Base-by-base conservation (phyloP, 1,284 basidiomycete species). In the Golubevia pallescens region DNA sequence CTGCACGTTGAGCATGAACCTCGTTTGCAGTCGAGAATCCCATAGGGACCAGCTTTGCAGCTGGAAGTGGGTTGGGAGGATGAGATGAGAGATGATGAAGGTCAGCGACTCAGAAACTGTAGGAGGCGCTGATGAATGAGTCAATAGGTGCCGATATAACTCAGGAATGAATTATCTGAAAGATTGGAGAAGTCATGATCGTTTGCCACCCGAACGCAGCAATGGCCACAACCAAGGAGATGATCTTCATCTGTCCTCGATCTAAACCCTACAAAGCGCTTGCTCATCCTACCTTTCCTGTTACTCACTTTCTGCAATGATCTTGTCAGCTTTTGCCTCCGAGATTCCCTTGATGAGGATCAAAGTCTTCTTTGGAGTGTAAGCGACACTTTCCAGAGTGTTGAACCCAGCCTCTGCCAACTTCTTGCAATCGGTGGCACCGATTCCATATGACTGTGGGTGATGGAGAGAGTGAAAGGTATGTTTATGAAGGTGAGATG, bases 1-100 rank as follows among this genome's bases (percentile, higher is more conserved):
- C 97, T n/a, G 94, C 93, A 60, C 97, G 90, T 62, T 94, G 91
- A 28, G 93, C 92, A 84, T 99, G 97, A 2, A 97, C 93, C 85
- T 98, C 97, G 21, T 96, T 97, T 6, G 97, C 97, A 58, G 96
- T 99, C 69, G 96, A 95, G 86, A 99, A 99, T 4, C 97, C 97
- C 77, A 99, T 91, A 1, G 96, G 96, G 14, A 99, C 92, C 74
- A 98, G 92, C 87, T 97, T 98, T 81, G 92, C 92, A 1, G 95
- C 97, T 97, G 77, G 20, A 19, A 13, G 32, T 51, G 19, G 55
- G 53, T 24, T 28, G 16, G 51, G 23, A 32, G 20, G 24, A 32
- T 21, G 13, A 10, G 13, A 56, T 5, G 20, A 56, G n/a, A 21
- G 24, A 56, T 5, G 54, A 10, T 28, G n/a, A n/a, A n/a, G n/a